phyloP scores from a whole-genome alignment of 1,284 basidiomycete species.

The Ganoderma lingzhi region DNA sequence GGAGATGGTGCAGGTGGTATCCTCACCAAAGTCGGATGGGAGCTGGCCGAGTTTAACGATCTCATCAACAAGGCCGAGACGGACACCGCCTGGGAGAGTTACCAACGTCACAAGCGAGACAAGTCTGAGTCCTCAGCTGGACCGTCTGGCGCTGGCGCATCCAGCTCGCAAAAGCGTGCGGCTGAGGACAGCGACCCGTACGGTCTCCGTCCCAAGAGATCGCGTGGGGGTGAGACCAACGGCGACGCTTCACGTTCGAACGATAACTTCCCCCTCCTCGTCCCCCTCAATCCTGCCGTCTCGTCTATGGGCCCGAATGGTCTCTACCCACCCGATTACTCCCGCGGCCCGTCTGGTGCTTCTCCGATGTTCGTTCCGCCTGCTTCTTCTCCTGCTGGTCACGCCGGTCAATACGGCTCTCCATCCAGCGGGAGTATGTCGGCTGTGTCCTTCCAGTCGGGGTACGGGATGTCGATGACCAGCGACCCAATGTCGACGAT shows the following conservation, averaged over 20 bases:
- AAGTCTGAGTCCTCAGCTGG: slow-evolving; percentile 30
- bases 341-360: slow-evolving; percentile 57
- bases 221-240: slow-evolving; percentile 50
- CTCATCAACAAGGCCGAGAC: slow-evolving; percentile 87
- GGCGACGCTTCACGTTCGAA: slow-evolving; percentile 47
- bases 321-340: slow-evolving; percentile 58
- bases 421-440: slow-evolving; percentile 34
- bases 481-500: slow-evolving; percentile 62
- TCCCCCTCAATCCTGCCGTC: slow-evolving; percentile 56
- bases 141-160: slow-evolving; percentile 23
- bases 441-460: slow-evolving; percentile 52
- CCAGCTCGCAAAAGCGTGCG: slow-evolving; percentile 45
- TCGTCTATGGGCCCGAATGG: slow-evolving; percentile 46
- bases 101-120: slow-evolving; percentile 68
- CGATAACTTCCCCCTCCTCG: slow-evolving; percentile 63
- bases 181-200: slow-evolving; percentile 57
- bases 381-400: slow-evolving; percentile 47
- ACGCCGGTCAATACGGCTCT: slow-evolving; percentile 48
- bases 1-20: slow-evolving; percentile 85
- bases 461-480: slow-evolving; percentile 65
- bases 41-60: slow-evolving; percentile 77
- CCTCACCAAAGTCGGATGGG: slow-evolving; percentile 82
- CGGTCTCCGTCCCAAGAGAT: slow-evolving; percentile 57
- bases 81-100: slow-evolving; percentile 91
- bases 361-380: slow-evolving; percentile 72